Evolutionary conservation across 768 basidiomycete genomes (phyloP), one percentile per base, ranked within the genome.

Genomic region (Ephemerocybe angulata): DNA sequence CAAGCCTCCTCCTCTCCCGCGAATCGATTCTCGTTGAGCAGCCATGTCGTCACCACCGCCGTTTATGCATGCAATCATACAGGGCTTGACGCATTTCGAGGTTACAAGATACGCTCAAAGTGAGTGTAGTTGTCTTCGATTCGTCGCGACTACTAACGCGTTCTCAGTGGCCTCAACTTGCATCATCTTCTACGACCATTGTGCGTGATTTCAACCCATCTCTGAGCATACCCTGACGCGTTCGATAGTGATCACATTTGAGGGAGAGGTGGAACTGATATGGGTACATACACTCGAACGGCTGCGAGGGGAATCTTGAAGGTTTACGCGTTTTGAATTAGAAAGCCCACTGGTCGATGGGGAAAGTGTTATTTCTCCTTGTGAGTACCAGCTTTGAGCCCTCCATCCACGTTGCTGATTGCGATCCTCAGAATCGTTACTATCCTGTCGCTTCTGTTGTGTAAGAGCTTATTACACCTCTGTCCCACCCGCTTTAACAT

Each of bases 331-430:
- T 29, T 43, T 35, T 21, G 4, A n/a, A 25, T 25, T 58, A 83
- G 82, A 75, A 68, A 60, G 75, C 79, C 49, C 66, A 76, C n/a
- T 84, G 81, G 81, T 79, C 81, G 13, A 63, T 75, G 56, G 82
- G 80, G 43, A 85, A 84, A 60, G 53, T 61, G 25, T 60, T 85
- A 55, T 85, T 85, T 65, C 63, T 85, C 35, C 35, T 82, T 54
- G 83, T 84, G 57, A 60, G 76, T 63, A 19, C 2, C 28, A 12
- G 44, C 15, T 38, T 47, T 44, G 22, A 44, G 22, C 38, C 27
- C 28, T 41, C 13, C 21, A 21, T 21, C 27, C 46, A 10, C 35
- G 17, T 19, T 47, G 22, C 19, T 27, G 19, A 35, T 40, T 24
- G 21, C 2, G 31, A 52, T 4, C 21, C 30, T 5, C 57, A 84